Base-by-base conservation (phyloP, 2,329 filamentous ascomycete species). In the Beauveria caledonica region DNA sequence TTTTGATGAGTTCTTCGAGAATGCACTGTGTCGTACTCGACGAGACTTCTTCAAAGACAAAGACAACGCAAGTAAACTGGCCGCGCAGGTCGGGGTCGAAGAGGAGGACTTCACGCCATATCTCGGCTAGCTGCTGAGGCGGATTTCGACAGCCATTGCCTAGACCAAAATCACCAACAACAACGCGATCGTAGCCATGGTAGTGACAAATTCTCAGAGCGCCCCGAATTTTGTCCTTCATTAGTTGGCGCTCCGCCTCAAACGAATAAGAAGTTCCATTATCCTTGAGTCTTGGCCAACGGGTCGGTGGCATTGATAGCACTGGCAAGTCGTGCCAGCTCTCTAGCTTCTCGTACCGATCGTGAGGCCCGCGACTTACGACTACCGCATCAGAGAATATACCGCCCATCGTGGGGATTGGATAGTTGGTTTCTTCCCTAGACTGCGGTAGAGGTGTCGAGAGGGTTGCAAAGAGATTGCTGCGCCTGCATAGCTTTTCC, bases 401-500 rank as follows among this genome's bases (percentile, higher is more conserved):
- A 1, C 86, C 88, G 5, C 87, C 87, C 63, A 80, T 81, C 27
- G 84, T 80, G 3, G 87, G 86, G 63, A 92, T 86, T 9, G 89
- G 89, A 68, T 92, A 92, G 69, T 89, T 85, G 63, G 72, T 71
- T 4, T 73, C 64, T 25, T 74, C 71, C 15, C 72, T 70, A 17
- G 76, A 77, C 11, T 74, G 76, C 3, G 79, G 75, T 63, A 79
- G 85, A 1, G 86, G 85, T 50, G 81, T 86, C 23, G 79, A 81
- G 53, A 92, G 78, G 3, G 86, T 85, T 19, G 86, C 84, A 6
- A 86, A 86, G 39, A 92, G 80, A 64, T 87, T 91, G 74, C 87
- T 90, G 66, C 89, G 80, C 62, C 88, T 81, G 68, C 88, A 89
- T 42, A 92, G 80, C 65, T 86, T 86, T 72, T 92, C 89, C 74